Evolutionary conservation across 345 rosid genomes (phyloP), one percentile per base, ranked within the genome.

Genomic region (Moricandia arvensis): DNA sequence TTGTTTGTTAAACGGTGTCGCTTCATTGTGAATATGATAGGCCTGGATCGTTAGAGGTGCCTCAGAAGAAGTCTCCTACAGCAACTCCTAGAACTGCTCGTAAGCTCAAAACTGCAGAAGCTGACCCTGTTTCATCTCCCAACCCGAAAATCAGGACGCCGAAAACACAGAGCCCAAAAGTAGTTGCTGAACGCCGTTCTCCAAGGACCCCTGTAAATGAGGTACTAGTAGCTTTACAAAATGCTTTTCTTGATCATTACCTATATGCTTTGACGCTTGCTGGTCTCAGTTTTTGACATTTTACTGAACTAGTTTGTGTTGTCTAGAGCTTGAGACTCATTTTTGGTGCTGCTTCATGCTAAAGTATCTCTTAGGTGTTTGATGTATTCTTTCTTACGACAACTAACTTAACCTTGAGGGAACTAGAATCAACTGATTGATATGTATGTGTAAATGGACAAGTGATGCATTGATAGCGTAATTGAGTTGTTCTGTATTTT

Each of bases 121-220:
- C 86, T 1, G 91, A 87, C 30, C 63, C 83, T 11, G 77, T 80
- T 9, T 75, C 81, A 4, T 81, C 98, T 21, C 88, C 87, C n/a
- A 84, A 76, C 60, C 73, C 87, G 2, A 81, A 73, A 8, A 81
- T 69, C 31, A 85, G 82, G 80, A 86, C 89, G 10, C 89, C 88
- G 0, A 94, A 94, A 79, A 93, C 82, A 10, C 86, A 68, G 69
- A 91, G 89, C 74, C 91, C 94, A 29, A 93, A 85, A 80, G 86
- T 93, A 27, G 68, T 80, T 70, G 43, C 65, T 73, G 97, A 90
- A 27, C 93, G 93, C 45, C 88, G 80, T 55, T 89, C 97, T 17
- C 94, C 90, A 53, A 80, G 83, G 73, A 87, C 86, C 51, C 86
- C 90, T 12, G 81, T 77, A 33, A 77, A 80, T 66, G 98, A 91